These are phyloP conservation scores for Beauveria caledonica DNA, from an alignment of 2,329 filamentous ascomycete species.

Conservation along the genomic window DNA sequence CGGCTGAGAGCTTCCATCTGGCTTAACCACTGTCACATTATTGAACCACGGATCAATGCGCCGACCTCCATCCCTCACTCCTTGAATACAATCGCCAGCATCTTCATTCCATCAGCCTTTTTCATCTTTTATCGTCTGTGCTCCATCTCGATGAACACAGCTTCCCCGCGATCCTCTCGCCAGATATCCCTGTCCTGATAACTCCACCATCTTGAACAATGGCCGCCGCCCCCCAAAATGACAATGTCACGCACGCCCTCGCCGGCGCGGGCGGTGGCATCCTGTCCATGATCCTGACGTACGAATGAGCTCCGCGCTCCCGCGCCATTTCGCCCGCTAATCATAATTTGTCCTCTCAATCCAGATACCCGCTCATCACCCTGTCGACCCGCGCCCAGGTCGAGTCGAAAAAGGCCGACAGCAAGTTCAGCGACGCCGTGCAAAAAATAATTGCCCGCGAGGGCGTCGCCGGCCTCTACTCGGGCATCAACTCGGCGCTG, in stretches of 20 bases:
- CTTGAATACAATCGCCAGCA: background rate
- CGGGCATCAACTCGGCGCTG: slow-evolving; percentile 85
- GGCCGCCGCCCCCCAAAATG: slow-evolving; percentile 66
- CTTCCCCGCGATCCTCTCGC: background rate
- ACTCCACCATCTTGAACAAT: slow-evolving; percentile 16
- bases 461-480: slow-evolving; percentile 80
- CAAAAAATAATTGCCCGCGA: slow-evolving; percentile 85
- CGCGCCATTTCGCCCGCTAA: background rate
- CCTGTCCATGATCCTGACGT: slow-evolving; percentile 93
- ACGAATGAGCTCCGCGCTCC: slow-evolving; percentile 21
- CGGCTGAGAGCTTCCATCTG: slow-evolving; percentile 11
- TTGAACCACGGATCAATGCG: background rate
- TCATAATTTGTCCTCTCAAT: background rate
- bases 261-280: slow-evolving; percentile 90
- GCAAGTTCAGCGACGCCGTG: slow-evolving; percentile 74
- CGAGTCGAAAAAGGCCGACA: slow-evolving; percentile 87
- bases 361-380: slow-evolving; percentile 89
- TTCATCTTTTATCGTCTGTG: background rate
- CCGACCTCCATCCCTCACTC: background rate
- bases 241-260: slow-evolving; percentile 94
- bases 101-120: background rate
- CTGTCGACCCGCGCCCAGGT: slow-evolving; percentile 96
- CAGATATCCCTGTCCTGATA: background rate
- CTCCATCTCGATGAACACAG: background rate
- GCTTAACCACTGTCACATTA: slow-evolving; percentile 4